Conservation (phyloP, 2,329 filamentous ascomycete genomes). For the Bertia moriformis region DNA sequence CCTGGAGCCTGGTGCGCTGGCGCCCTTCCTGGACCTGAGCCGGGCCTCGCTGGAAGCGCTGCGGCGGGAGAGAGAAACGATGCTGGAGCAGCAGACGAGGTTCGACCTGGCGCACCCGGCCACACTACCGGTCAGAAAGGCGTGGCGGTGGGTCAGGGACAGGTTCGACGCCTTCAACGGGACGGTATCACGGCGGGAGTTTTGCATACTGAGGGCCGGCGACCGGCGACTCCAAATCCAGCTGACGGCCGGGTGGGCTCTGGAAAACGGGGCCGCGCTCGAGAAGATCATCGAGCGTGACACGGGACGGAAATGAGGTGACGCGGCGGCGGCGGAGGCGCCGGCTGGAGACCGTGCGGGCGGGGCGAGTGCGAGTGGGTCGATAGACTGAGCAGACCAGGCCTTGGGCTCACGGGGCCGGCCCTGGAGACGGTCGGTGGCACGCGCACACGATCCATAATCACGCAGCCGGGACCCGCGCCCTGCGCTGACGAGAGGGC, state of each 20-base stretch:
- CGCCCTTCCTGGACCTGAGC: not conserved
- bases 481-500: too few species aligned
- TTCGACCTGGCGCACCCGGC: not conserved
- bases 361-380: too few species aligned
- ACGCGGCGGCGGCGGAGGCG: too few species aligned
- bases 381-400: too few species aligned
- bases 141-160: too few species aligned
- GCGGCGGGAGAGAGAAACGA: not conserved
- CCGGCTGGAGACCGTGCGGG: too few species aligned
- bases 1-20: not conserved
- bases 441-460: too few species aligned
- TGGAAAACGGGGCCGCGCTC: not conserved
- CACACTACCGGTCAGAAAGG: not conserved
- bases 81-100: not conserved
- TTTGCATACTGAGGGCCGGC: not conserved
- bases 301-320: too few species aligned
- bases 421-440: too few species aligned
- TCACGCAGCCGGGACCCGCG: too few species aligned
- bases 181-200: not conserved
- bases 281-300: too few species aligned
- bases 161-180: not conserved
- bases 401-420: too few species aligned
- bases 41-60: not conserved
- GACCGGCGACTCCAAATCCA: not conserved
- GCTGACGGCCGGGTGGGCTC: not conserved